Evolutionary conservation across 768 basidiomycete genomes (phyloP), one percentile per base, ranked within the genome.

Genomic region (Leccinellum luteum): DNA sequence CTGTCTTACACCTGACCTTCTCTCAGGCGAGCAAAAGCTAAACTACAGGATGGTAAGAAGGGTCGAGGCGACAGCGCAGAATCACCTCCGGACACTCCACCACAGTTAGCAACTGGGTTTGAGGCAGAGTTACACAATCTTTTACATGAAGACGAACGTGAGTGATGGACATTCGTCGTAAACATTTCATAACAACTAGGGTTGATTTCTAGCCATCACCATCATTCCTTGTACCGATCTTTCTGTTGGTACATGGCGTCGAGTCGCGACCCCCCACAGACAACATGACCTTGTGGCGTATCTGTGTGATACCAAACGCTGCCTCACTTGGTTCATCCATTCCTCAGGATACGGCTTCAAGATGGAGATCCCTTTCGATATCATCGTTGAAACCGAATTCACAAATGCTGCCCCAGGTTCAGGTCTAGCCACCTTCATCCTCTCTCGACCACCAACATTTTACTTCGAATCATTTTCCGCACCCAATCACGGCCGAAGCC

Each of bases 101-200:
- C 87, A 23, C 76, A 79, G 38, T 73, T 85, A 6, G 69, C 78
- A 8, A 72, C 77, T 21, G 79, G 78, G 17, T 81, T 79, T 61
- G 83, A 90, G 62, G 74, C 73, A 45, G 86, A 89, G 57, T 67
- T 91, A 44, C 79, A 85, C 58, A 74, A 74, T 58, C 70, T 89
- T n/a, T 79, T 92, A 6, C 86, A 89, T 60, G 92, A 92, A 69
- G 83, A 85, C 59, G 85, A 85, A 70, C 81, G 92, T 92, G 69
- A 78, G 89, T 74, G 3, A 21, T 48, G 31, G 48, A 31, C 35
- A 21, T 43, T 45, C 27, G 14, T 27, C 6, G 25, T 25, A 49
- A 12, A 52, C 5, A 31, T 49, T 6, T 51, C n/a, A 48, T 58
- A 49, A 56, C 51, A 9, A 50, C 44, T 28, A 10, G 25, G 13